Evolutionary conservation across 768 basidiomycete genomes (phyloP), one percentile per base, ranked within the genome.

Genomic region (Suillus fuscotomentosus): DNA sequence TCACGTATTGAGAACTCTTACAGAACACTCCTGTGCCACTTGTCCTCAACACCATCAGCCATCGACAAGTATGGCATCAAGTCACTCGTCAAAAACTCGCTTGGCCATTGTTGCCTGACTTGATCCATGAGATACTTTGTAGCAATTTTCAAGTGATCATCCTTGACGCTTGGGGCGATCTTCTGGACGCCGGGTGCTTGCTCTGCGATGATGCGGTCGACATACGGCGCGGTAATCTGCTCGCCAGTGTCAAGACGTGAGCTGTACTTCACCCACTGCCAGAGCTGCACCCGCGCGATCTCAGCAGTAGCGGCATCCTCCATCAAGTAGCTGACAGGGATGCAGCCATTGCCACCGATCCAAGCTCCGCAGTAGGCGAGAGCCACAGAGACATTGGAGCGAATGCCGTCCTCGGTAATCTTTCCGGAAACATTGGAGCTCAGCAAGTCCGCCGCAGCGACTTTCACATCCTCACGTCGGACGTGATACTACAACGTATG

Each of bases 241-340:
- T 86, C 82, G 48, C 93, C 92, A 7, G 83, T 81, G 68, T 91
- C 90, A 65, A 84, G 77, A 41, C 90, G 87, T 65, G 86, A 77
- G 56, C 81, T 81, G 73, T 96, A 90, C 76, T 93, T 91, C 67
- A 89, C 90, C 95, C 97, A 99, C 77, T 97, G 95, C 97, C 97
- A 99, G 39, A 99, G 86, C 78, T 99, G 97, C 59, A 95, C 90
- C 60, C 97, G 93, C 34, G 97, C 93, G 68, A 99, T 99, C 78
- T 99, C 97, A 3, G 97, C 97, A 6, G 97, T 99, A 27, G 97
- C 97, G 0, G 97, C 97, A 74, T 98, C 95, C 80, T 97, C 96
- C 96, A 97, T 97, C 74, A 97, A 86, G 75, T 89, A 86, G 80
- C 96, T 95, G 78, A 97, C 88, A 15, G 97, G 97, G 60, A 99